A percentile compares a stretch with the other conserved stretches of the same genome.
Evolutionary conservation across 805 yeast species (phyloP).

Genomic region (Saccharomycopsis selenospora): DNA sequence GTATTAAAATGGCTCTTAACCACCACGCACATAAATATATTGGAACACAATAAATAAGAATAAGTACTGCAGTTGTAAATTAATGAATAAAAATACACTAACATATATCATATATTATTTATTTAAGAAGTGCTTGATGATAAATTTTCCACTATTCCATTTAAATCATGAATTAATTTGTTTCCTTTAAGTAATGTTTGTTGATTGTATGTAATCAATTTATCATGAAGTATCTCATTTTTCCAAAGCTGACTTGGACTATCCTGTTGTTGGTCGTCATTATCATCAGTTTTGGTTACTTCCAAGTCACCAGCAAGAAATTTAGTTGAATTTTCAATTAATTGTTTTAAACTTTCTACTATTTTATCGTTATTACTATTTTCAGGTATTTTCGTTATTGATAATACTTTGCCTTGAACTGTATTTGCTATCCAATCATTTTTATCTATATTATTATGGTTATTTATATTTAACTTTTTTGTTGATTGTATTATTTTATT

Average conservation of each 20-base stretch:
- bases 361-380: not conserved
- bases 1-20: too few relatives aligned
- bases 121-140: too few relatives aligned
- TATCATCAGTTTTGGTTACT: not conserved
- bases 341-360: not conserved
- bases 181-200: not conserved
- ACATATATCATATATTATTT: too few relatives aligned
- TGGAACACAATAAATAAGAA: too few relatives aligned
- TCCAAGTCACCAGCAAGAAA: conserved; percentile 1
- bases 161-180: conserved; percentile 1
- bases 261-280: not conserved
- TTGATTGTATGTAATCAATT: not conserved
- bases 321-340: not conserved
- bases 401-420: not conserved
- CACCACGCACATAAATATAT: too few relatives aligned
- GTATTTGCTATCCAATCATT: not conserved
- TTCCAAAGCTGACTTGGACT: too few relatives aligned
- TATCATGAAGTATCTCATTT: conserved; percentile 1
- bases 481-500: not conserved
- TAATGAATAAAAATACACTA: too few relatives aligned
- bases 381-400: not conserved
- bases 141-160: not conserved
- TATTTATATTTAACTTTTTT: not conserved
- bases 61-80: too few relatives aligned
- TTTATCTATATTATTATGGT: not conserved